These are phyloP conservation scores for Clarireedia hainanense DNA, from an alignment of 2,329 filamentous ascomycete species.

Conservation along the genomic window DNA sequence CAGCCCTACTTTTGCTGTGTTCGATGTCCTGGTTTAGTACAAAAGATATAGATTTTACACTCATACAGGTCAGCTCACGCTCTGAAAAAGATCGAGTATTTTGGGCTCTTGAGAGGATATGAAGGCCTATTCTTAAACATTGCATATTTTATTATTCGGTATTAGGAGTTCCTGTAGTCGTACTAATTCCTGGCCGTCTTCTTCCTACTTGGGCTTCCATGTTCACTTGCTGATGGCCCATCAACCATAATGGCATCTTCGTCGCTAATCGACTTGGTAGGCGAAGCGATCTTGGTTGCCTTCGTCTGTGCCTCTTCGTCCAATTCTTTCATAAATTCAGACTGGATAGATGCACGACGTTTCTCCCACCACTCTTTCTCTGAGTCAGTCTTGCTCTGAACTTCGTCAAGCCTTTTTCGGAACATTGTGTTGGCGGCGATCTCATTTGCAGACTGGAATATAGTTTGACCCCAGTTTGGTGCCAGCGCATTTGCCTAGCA, in stretches of 20 bases:
- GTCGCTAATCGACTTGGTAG: slow-evolving; percentile 41
- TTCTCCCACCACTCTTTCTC: slow-evolving; percentile 94
- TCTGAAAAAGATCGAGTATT: too few species aligned
- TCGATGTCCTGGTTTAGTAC: too few species aligned
- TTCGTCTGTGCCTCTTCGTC: slow-evolving; percentile 49
- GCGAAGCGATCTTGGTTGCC: slow-evolving; percentile 29
- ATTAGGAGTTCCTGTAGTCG: too few species aligned
- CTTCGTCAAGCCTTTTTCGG: slow-evolving; percentile 65
- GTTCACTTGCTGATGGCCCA: slow-evolving; percentile 15
- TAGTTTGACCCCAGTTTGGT: slow-evolving; percentile 83
- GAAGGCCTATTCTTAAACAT: too few species aligned
- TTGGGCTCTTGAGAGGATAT: too few species aligned
- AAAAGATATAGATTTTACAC: too few species aligned
- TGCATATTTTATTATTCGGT: too few species aligned
- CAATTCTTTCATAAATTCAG: slow-evolving; percentile 78
- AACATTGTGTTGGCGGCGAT: slow-evolving; percentile 79
- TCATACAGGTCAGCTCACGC: too few species aligned
- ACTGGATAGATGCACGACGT: slow-evolving; percentile 63
- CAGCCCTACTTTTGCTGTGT: too few species aligned
- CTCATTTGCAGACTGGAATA: slow-evolving; percentile 97
- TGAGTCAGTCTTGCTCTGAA: slow-evolving; percentile 59
- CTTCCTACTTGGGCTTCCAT: slow-evolving; percentile 41
- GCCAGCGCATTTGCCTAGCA: slow-evolving; percentile 79
- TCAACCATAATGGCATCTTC: slow-evolving; percentile 69
- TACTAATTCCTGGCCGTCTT: slow-evolving; percentile 58